A percentile compares a stretch with the other conserved stretches of the same genome.
Evolutionary conservation across 2,329 filamentous ascomycete species (phyloP).

Genomic region (Penicillium crustosum): DNA sequence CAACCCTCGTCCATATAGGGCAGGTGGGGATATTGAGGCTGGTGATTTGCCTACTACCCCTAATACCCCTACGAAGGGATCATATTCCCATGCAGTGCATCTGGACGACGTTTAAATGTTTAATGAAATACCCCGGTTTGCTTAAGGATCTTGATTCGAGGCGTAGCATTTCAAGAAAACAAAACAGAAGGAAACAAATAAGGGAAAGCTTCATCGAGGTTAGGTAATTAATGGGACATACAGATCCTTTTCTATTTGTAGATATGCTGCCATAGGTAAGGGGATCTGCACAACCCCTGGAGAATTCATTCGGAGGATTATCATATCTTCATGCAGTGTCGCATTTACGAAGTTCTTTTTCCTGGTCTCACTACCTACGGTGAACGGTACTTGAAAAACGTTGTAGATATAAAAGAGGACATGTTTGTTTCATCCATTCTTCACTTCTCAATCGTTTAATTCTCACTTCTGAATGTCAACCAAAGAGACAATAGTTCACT

Average conservation of each 20-base stretch:
- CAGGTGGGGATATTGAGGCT: neutral
- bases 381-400: neutral
- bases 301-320: conserved; percentile 17
- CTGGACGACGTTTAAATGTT: neutral
- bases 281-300: neutral
- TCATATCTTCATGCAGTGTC: neutral
- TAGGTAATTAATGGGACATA: neutral
- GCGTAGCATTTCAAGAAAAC: neutral
- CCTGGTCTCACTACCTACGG: neutral
- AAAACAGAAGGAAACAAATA: too few relatives aligned
- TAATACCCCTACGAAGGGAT: neutral
- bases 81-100: neutral
- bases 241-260: neutral
- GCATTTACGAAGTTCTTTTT: neutral
- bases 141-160: neutral
- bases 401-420: too few relatives aligned
- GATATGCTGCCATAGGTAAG: neutral
- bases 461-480: too few relatives aligned
- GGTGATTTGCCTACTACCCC: neutral
- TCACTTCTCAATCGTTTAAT: too few relatives aligned
- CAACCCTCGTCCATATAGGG: neutral
- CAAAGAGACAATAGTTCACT: too few relatives aligned
- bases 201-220: too few relatives aligned
- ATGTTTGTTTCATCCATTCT: too few relatives aligned
- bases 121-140: neutral